Conservation (phyloP, 202 grass and related monocot genomes). For the Bolboschoenoplectus hybrid region DNA sequence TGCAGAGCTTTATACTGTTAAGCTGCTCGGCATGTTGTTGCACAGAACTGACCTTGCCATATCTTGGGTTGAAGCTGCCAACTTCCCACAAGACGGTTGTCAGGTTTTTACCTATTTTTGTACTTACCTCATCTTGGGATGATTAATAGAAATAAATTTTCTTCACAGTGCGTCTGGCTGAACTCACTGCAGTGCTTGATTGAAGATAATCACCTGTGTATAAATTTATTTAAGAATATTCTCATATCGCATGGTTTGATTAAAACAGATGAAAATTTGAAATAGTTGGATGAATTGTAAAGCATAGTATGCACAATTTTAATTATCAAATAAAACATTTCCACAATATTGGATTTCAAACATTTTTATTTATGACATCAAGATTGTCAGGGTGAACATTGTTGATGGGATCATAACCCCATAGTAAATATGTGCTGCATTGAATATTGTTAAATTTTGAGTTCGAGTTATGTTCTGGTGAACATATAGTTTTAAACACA, state of each 20-base stretch:
- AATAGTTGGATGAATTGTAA: background rate
- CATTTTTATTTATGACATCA: background rate
- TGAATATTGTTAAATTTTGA: background rate
- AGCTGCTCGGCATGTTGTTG: slow-evolving; percentile 62
- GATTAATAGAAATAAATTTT: background rate
- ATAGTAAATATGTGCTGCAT: slow-evolving; percentile 4
- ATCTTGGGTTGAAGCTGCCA: slow-evolving; percentile 63
- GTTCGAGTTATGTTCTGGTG: slow-evolving; percentile 20
- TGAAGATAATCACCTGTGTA: background rate
- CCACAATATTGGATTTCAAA: background rate
- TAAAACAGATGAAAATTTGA: slow-evolving; percentile 6
- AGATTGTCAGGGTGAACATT: background rate
- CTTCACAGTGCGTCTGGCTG: background rate
- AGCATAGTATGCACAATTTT: background rate
- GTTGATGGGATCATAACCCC: background rate
- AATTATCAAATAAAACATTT: slow-evolving; percentile 5
- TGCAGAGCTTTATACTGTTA: slow-evolving; percentile 73
- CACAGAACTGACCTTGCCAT: slow-evolving; percentile 55
- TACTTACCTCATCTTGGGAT: background rate
- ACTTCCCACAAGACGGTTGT: slow-evolving; percentile 52
- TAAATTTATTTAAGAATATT: background rate
- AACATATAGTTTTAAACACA: background rate
- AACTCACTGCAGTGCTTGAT: background rate
- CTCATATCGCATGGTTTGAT: background rate
- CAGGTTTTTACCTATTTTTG: slow-evolving; percentile 48